Evolutionary conservation across 805 yeast species (phyloP).

Genomic region (Tetrapisispora fleetii): DNA sequence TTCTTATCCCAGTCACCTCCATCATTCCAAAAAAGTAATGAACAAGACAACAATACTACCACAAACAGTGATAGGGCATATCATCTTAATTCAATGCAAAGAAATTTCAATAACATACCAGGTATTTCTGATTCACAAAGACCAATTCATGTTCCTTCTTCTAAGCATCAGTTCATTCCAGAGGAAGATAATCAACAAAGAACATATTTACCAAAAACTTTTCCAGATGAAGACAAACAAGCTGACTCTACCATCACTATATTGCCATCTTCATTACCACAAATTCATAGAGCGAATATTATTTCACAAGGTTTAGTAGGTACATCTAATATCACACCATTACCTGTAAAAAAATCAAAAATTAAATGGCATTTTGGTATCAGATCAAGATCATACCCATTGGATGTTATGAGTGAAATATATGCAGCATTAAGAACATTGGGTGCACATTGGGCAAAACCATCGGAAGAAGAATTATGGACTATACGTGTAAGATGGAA

Average conservation of each 20-base stretch:
- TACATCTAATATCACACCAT: conserved; percentile 38
- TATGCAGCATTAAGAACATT: conserved; percentile 86
- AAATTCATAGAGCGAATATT: conserved; percentile 91
- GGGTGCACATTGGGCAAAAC: conserved; percentile 97
- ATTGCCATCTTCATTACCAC: conserved; percentile 87
- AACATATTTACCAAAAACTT: conserved; percentile 26
- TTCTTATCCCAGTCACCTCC: conserved; percentile 58
- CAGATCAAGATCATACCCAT: conserved; percentile 87
- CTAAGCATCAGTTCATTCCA: conserved; percentile 3
- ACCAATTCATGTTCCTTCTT: conserved; percentile 4
- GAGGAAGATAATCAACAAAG: conserved; percentile 21
- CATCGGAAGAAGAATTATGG: conserved; percentile 92
- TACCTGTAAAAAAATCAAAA: conserved; percentile 72
- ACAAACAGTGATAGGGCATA: background rate
- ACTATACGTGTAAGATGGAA: conserved; percentile 93
- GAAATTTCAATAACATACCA: background rate
- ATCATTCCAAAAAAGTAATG: conserved; percentile 26
- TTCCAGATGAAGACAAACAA: conserved; percentile 26
- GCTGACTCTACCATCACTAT: conserved; percentile 76
- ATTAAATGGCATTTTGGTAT: conserved; percentile 99
- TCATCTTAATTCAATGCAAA: background rate
- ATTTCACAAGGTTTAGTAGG: conserved; percentile 46
- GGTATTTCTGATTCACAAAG: conserved; percentile 3
- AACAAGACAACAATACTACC: conserved; percentile 1
- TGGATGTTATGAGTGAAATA: conserved; percentile 98